phyloP scores from a whole-genome alignment of 73 alveolate genomes.

The Paramecium sonneborni region DNA sequence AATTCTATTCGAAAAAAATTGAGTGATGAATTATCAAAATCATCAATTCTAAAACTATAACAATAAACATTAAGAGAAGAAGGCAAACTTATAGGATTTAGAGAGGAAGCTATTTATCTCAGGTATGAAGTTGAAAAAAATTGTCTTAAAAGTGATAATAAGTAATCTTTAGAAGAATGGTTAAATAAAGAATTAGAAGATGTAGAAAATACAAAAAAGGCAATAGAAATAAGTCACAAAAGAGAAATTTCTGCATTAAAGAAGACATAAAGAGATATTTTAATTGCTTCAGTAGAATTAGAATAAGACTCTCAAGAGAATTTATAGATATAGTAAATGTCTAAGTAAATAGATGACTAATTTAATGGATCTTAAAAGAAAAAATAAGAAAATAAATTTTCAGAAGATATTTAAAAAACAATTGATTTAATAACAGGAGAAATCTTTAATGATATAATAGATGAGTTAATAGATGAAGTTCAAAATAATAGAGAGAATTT shows the following conservation, averaged over 20 bases:
- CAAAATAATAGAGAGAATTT: background rate
- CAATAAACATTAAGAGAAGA: background rate
- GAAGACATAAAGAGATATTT: slow-evolving; percentile 30
- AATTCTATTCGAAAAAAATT: background rate
- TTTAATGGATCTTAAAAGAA: background rate
- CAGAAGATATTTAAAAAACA: slow-evolving; percentile 2
- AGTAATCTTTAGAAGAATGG: slow-evolving; percentile 31
- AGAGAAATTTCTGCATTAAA: slow-evolving; percentile 22
- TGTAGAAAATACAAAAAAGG: background rate
- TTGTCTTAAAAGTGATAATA: background rate
- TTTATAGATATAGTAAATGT: background rate
- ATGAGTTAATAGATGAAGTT: background rate
- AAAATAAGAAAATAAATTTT: background rate
- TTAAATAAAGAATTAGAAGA: slow-evolving; percentile 9
- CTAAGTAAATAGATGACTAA: slow-evolving; percentile 2
- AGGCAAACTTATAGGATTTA: background rate
- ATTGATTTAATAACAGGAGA: background rate
- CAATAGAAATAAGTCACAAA: background rate
- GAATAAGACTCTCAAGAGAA: background rate
- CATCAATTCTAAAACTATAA: background rate
- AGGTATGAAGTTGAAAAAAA: slow-evolving; percentile 28
- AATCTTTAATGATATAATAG: background rate
- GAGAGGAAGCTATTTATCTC: slow-evolving; percentile 28
- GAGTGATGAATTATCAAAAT: slow-evolving; percentile 20
- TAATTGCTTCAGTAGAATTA: background rate